A percentile compares a stretch with the other conserved stretches of the same genome.
Evolutionary conservation across 1,284 basidiomycete species (phyloP).

Genomic region (Ceratobasidium sp.): DNA sequence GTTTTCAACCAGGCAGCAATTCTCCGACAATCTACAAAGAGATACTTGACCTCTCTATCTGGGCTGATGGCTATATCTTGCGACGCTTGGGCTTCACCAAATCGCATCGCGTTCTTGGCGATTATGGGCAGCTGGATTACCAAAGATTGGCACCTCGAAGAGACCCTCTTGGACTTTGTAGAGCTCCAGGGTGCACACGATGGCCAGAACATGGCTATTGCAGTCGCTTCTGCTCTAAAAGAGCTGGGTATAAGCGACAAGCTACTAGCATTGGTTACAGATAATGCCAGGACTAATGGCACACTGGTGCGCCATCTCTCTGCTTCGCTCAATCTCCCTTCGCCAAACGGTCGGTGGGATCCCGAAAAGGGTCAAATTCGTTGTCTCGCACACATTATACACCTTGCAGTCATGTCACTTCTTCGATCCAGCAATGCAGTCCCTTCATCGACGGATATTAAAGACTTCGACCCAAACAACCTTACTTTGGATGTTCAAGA

Average conservation of each 20-base stretch:
- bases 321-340: not conserved
- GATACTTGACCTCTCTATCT: not conserved
- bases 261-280: not conserved
- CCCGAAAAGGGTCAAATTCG: conserved; percentile 1
- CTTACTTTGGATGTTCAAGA: not conserved
- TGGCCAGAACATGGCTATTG: conserved; percentile 41
- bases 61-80: conserved; percentile 41
- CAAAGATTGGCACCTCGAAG: conserved; percentile 29
- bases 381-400: conserved; percentile 41
- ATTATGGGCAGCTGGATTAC: conserved; percentile 45
- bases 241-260: conserved; percentile 17
- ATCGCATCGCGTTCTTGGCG: conserved; percentile 41
- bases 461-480: not conserved
- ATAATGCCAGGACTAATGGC: conserved; percentile 15
- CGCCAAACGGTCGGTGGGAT: not conserved
- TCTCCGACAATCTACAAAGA: not conserved
- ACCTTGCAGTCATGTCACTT: conserved; percentile 35
- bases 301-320: conserved; percentile 5
- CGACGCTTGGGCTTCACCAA: conserved; percentile 43
- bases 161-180: conserved; percentile 40
- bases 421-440: not conserved
- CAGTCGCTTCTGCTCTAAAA: not conserved
- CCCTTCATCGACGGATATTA: not conserved
- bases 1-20: conserved; percentile 5
- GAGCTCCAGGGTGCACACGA: conserved; percentile 42